These are phyloP conservation scores for Fraxinus latifolia DNA, from an alignment of 305 asterid species.

Conservation along the genomic window DNA sequence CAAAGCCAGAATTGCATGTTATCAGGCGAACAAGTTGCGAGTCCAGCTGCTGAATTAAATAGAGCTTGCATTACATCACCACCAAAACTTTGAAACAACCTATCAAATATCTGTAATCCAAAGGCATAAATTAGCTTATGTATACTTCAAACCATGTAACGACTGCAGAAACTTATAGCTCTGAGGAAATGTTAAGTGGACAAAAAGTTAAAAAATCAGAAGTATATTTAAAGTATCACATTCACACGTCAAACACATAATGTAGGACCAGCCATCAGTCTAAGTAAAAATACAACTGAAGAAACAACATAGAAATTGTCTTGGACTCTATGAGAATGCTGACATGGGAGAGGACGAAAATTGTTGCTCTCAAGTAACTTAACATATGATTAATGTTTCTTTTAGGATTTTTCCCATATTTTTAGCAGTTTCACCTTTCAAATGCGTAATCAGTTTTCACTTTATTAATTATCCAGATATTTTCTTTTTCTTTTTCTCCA, in stretches of 20 bases:
- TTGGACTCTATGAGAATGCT: neutral
- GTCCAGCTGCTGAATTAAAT: slow-evolving; percentile 85
- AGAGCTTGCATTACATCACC: slow-evolving; percentile 95
- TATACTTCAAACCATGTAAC: slow-evolving; percentile 34
- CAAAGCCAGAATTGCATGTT: slow-evolving; percentile 49
- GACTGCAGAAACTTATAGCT: neutral
- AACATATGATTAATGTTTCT: slow-evolving; percentile 8
- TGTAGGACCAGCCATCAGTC: neutral
- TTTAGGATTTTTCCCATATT: neutral
- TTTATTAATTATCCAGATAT: neutral
- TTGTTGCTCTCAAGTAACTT: slow-evolving; percentile 18
- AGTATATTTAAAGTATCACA: neutral
- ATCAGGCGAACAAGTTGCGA: slow-evolving; percentile 74
- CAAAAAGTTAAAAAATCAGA: neutral
- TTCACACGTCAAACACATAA: slow-evolving; percentile 17
- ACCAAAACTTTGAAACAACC: slow-evolving; percentile 87
- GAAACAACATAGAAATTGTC: neutral
- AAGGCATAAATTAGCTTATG: slow-evolving; percentile 22
- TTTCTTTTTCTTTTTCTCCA: neutral
- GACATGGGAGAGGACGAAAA: neutral
- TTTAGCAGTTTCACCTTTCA: neutral
- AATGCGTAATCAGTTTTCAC: neutral
- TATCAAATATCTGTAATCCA: slow-evolving; percentile 60
- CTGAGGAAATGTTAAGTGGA: neutral
- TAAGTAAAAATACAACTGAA: neutral